These are phyloP conservation scores for Phytophthora cactorum DNA, from an alignment of 352 stramenopile genomes.

Conservation along the genomic window DNA sequence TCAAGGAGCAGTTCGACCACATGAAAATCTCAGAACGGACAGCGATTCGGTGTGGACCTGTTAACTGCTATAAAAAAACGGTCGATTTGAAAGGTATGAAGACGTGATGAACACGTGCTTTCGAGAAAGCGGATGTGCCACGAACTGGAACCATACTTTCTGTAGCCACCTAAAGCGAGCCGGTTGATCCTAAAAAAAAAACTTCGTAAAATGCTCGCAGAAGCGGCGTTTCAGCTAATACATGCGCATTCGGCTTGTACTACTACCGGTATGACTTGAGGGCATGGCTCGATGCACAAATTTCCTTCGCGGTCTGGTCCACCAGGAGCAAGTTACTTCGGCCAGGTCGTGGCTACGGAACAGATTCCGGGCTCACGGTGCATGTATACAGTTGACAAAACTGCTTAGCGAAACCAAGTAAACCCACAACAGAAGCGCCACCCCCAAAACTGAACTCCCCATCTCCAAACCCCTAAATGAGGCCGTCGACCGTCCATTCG, in stretches of 20 bases:
- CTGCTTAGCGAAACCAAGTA: too few species aligned
- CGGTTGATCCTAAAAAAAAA: slow-evolving; percentile 3
- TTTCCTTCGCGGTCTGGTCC: slow-evolving; percentile 8
- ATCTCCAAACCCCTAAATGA: too few species aligned
- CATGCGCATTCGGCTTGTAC: too few species aligned
- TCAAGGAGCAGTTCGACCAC: slow-evolving; percentile 11
- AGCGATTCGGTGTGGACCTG: slow-evolving; percentile 13
- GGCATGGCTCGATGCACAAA: not conserved
- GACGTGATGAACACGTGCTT: slow-evolving; percentile 19
- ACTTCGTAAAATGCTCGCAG: not conserved
- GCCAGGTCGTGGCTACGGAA: too few species aligned
- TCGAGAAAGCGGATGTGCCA: slow-evolving; percentile 6
- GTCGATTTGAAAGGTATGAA: slow-evolving; percentile 1
- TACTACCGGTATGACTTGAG: too few species aligned
- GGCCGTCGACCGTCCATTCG: too few species aligned
- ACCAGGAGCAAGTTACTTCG: not conserved
- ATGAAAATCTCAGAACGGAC: not conserved
- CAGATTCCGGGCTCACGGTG: too few species aligned
- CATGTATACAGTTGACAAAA: too few species aligned
- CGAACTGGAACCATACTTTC: not conserved
- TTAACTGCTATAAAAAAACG: slow-evolving; percentile 14
- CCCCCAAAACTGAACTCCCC: too few species aligned
- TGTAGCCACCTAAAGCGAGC: slow-evolving; percentile 11
- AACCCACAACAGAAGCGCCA: too few species aligned
- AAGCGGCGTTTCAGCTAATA: not conserved